Evolutionary conservation across 176 grass and related monocot species (phyloP), one percentile per base, ranked within the genome.

Genomic region (Raddia distichophylla): DNA sequence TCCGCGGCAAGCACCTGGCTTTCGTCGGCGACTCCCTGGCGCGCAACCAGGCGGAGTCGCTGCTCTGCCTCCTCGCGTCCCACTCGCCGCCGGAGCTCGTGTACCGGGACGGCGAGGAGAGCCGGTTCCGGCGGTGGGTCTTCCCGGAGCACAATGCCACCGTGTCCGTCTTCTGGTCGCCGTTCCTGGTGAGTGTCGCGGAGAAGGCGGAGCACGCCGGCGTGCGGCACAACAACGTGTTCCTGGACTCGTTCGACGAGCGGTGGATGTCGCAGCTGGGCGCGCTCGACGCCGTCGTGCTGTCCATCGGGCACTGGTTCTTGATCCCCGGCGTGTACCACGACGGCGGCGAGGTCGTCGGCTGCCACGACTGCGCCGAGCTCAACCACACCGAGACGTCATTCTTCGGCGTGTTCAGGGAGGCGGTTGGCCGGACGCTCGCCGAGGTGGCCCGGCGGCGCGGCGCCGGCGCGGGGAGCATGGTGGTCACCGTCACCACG

Each of bases 271-370:
- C 87, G 52, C 80, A 64, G 7, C 76, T 94, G 20, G 83, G 75
- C 15, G 60, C 42, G 6, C 35, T 92, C 44, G 92, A 97, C 47
- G 77, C 78, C 0, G 81, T 64, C 34, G 74, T 92, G 4, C 85
- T 97, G n/a, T 92, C 95, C 5, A 52, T 92, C 10, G 95, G 95
- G 0, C 95, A 97, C 65, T 97, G 95, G 95, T 97, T 92, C 79
- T 77, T 97, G 0, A 73, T 88, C 89, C 85, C 92, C 1, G 83
- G 88, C 14, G 46, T 97, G 13, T 97, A 97, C 90, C 88, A 92
- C 64, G 88, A 97, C 64, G 87, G 78, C 53, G 87, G 84, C 22
- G 6, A 35, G 35, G 83, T 94, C 52, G 68, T 97, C n/a, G 90
- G 86, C 32, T 97, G 95, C 94, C 95, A 92, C 85, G 74, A 65